These are phyloP conservation scores for Phoenix dactylifera DNA, from an alignment of 176 grass and related monocot genomes.

Conservation along the genomic window DNA sequence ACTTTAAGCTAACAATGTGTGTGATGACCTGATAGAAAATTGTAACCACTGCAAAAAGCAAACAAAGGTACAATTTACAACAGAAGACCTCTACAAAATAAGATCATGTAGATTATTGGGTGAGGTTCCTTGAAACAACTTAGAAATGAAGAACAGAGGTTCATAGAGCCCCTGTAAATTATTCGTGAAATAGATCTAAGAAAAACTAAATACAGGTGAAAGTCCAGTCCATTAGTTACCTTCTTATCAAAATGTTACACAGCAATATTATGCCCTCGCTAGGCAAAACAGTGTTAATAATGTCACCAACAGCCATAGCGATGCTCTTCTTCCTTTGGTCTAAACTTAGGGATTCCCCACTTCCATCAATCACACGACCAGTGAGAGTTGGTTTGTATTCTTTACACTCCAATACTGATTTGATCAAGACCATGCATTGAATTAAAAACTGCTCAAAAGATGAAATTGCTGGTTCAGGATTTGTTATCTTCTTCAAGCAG, in stretches of 20 bases:
- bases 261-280: conserved; percentile 71
- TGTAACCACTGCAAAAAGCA: too few relatives aligned
- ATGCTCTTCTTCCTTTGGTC: conserved; percentile 84
- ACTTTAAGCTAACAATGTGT: too few relatives aligned
- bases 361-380: conserved; percentile 68
- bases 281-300: conserved; percentile 66
- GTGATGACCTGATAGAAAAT: too few relatives aligned
- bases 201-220: background rate
- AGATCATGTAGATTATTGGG: too few relatives aligned
- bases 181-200: too few relatives aligned
- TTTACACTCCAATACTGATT: conserved; percentile 85
- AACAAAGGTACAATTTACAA: too few relatives aligned
- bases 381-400: conserved; percentile 72
- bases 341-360: conserved; percentile 42
- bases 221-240: conserved; percentile 29
- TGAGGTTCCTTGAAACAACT: too few relatives aligned
- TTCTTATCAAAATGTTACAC: conserved; percentile 93
- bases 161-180: too few relatives aligned
- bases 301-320: conserved; percentile 50
- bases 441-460: conserved; percentile 91
- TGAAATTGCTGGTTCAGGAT: conserved; percentile 50
- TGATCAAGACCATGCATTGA: conserved; percentile 92
- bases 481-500: conserved; percentile 84
- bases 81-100: too few relatives aligned
- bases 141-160: too few relatives aligned